Evolutionary conservation across 768 basidiomycete genomes (phyloP), one percentile per base, ranked within the genome.

Genomic region (Termitomyces sp.): DNA sequence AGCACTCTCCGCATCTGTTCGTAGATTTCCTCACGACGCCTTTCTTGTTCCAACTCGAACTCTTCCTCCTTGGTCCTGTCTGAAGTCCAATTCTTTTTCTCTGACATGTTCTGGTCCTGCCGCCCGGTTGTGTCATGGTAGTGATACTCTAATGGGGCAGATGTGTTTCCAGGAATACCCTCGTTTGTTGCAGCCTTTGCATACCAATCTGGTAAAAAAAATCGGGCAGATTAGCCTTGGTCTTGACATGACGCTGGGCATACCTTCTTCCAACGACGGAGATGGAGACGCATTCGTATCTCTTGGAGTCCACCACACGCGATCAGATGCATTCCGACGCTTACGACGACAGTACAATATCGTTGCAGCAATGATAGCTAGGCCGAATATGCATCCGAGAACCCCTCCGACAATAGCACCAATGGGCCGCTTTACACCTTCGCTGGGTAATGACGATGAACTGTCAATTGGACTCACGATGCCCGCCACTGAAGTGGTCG

Each of bases 331-430:
- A 33, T 42, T 39, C n/a, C 2, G 59, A 24, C 34, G 55, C 15
- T 54, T 58, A 15, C 52, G 57, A 24, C 57, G 52, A 31, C 20
- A 58, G n/a, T 44, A 20, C 16, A 54, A 33, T 18, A 45, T 16
- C 6, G 24, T 4, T 18, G 34, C 34, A 30, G 16, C 31, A 46
- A 61, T 20, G 18, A 55, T 30, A 16, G 22, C 22, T 11, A 58
- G 33, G 7, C 31, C 42, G 20, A 50, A 39, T 13, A 61, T 1
- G 15, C 54, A 31, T 4, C 61, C 61, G 11, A 61, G 33, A 41
- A 53, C 27, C 2, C 61, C 61, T 22, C 61, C 61, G 3, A 58
- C 49, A 20, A 61, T 61, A 34, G 54, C 34, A 20, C 57, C 61
- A 37, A 36, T 44, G 11, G 46, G 31, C 31, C 1, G 18, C 37